Evolutionary conservation across 2,329 filamentous ascomycete genomes (phyloP), one percentile per base, ranked within the genome.

Genomic region (Pestalotiopsis sp.): DNA sequence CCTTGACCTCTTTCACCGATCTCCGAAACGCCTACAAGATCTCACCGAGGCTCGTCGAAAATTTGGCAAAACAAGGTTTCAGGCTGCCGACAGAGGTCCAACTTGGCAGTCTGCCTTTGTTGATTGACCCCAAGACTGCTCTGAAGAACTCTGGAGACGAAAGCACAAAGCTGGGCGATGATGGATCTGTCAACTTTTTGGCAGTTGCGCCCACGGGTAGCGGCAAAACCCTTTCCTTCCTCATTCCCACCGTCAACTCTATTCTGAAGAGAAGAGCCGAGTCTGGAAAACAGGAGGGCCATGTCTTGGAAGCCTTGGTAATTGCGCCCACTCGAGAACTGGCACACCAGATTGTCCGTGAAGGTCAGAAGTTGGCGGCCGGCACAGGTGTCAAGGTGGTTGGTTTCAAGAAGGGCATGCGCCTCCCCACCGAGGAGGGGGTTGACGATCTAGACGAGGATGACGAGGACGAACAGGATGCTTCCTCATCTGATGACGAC

Each of bases 151-250:
- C 77, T 13, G 78, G 77, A 3, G 80, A 78, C 31, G 76, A 76
- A 25, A 79, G 80, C 23, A 68, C 83, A 23, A 73, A 75, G 14
- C 71, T 77, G 36, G 71, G 72, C 36, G 71, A 72, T 6, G 55
- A 71, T 6, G 71, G 73, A 64, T 79, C 79, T 13, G 83, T 95
- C 4, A 91, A 99, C 82, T 89, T 99, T 52, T 81, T 99, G 71
- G 93, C 93, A 0, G 90, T 98, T 58, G 96, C 96, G 3, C 96
- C 96, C 1, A 99, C 96, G 0, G 96, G 96, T 27, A 98, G 95
- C 78, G 96, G 96, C 59, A 99, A 99, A 84, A 99, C 96, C 0
- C 84, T 99, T 71, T 94, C 94, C 20, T 99, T 98, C 76, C 81
- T 98, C 74, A 92, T 99, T 57, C 95, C 95, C 0, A 87, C 94